phyloP scores from a whole-genome alignment of 495 filamentous ascomycete species.

The Monascus purpureus region DNA sequence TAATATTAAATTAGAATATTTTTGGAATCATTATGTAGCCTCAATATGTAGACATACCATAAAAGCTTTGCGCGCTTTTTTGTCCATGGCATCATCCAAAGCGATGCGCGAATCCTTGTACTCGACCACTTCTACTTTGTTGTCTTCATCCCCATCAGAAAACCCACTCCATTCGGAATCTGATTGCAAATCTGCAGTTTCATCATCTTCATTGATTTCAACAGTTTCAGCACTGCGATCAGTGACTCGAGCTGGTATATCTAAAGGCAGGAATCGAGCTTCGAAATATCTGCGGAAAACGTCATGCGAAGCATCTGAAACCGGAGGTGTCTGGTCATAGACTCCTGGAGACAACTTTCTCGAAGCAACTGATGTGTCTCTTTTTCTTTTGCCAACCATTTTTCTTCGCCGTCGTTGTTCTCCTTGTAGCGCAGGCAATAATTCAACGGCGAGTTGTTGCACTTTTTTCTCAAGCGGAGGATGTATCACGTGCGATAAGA shows the following conservation, averaged over 20 bases:
- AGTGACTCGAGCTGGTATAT: conserved; percentile 11
- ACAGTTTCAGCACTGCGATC: conserved; percentile 8
- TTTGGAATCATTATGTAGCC: not conserved
- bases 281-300: conserved; percentile 77
- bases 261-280: conserved; percentile 65
- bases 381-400: conserved; percentile 26
- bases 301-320: conserved; percentile 24
- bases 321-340: conserved; percentile 4
- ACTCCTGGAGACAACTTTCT: conserved; percentile 10
- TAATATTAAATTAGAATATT: conserved; percentile 6
- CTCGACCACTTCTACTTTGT: conserved; percentile 50
- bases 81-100: conserved; percentile 32
- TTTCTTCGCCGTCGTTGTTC: conserved; percentile 3
- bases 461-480: no score
- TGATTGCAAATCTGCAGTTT: conserved; percentile 10
- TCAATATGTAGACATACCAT: conserved; percentile 38
- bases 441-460: no score
- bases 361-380: conserved; percentile 22
- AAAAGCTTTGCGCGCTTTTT: conserved; percentile 61
- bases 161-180: conserved; percentile 52
- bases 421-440: no score
- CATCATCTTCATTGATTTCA: conserved; percentile 8
- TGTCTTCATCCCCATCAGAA: conserved; percentile 27
- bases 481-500: conserved; percentile 32
- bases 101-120: conserved; percentile 29